Evolutionary conservation across 371 early-diverging fungal species (phyloP), one percentile per base, ranked within the genome.

Genomic region (Haplosporangium sp.): DNA sequence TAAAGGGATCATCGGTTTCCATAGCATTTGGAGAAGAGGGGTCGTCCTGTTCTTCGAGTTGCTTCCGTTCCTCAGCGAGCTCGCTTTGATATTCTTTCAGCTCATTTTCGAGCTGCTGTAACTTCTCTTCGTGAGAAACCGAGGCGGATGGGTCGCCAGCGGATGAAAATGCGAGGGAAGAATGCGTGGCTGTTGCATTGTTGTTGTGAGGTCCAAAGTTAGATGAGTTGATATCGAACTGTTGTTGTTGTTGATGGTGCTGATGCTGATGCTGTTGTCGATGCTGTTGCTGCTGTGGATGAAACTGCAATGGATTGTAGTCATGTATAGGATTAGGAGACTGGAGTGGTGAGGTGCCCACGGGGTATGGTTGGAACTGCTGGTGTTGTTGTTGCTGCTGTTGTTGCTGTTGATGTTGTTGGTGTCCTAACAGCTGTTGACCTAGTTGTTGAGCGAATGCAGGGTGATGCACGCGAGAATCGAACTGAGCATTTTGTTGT

Each of bases 71-170:
- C 27, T 74, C 74, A 11, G 67, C 72, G 19, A 72, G 69, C 17
- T 77, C 77, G 15, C n/a, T 40, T 34, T 71, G 64, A 35, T 71
- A 76, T 20, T 67, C 77, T 64, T 72, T 64, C 50, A 77, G 39
- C n/a, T 77, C 72, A 34, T 53, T 63, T 52, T 77, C 77, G 2
- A 71, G 69, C 20, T 63, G 66, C 2, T 62, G 67, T 27, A 76
- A 60, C 35, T 77, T 71, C 35, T 77, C 77, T 44, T 77, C 72
- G 37, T 71, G 72, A 4, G 74, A 67, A 7, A 56, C 34, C 6
- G 58, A 38, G 15, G 58, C 53, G 6, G 47, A 52, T 9, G 27
- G 42, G 0, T 27, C 10, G 34, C 27, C 13, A 6, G 53, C 5
- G 8, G 53, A 53, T 7, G 53, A 53, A 6, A 53, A 10, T 3